phyloP scores from a whole-genome alignment of 2,329 filamentous ascomycete genomes.

The Seiridium unicorne region DNA sequence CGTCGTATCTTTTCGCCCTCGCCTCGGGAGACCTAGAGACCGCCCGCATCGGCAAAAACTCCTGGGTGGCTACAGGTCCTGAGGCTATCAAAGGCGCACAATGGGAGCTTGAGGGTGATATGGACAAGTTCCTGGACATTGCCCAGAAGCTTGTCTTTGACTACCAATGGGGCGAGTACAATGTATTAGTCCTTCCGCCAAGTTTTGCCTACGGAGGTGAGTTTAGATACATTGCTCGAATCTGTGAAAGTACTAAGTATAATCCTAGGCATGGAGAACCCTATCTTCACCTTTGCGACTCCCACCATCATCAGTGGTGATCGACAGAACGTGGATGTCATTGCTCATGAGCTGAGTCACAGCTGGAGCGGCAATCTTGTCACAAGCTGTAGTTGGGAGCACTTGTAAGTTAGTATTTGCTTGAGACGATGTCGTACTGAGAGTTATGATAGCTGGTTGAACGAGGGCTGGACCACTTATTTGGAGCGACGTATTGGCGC shows the following conservation, averaged over 20 bases:
- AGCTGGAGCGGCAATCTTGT: constrained; percentile 90
- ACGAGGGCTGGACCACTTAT: constrained; percentile 91
- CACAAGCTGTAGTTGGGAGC: constrained; percentile 77
- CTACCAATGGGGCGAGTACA: constrained; percentile 94
- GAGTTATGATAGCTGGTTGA: constrained; percentile 55
- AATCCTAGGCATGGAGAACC: constrained; percentile 75
- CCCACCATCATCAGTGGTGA: constrained; percentile 92
- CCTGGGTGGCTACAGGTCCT: constrained; percentile 81
- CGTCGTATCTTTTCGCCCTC: constrained; percentile 91
- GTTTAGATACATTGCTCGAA: constrained; percentile 20
- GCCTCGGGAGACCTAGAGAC: constrained; percentile 82
- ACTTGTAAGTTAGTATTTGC: constrained; percentile 54
- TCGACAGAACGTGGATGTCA: constrained; percentile 90
- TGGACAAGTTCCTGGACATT: constrained; percentile 86
- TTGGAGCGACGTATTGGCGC: constrained; percentile 83
- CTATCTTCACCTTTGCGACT: constrained; percentile 91
- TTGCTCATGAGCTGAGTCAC: constrained; percentile 70
- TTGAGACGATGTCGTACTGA: not conserved
- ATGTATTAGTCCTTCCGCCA: constrained; percentile 84
- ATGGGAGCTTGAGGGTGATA: constrained; percentile 89
- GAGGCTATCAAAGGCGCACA: constrained; percentile 81
- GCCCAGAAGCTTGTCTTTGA: constrained; percentile 81
- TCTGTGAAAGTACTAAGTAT: not conserved
- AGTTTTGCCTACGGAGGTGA: constrained; percentile 84
- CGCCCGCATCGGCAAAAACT: constrained; percentile 83